Evolutionary conservation across 1,139 yeast genomes (phyloP).

Genomic region (Diutina mesorugosa): DNA sequence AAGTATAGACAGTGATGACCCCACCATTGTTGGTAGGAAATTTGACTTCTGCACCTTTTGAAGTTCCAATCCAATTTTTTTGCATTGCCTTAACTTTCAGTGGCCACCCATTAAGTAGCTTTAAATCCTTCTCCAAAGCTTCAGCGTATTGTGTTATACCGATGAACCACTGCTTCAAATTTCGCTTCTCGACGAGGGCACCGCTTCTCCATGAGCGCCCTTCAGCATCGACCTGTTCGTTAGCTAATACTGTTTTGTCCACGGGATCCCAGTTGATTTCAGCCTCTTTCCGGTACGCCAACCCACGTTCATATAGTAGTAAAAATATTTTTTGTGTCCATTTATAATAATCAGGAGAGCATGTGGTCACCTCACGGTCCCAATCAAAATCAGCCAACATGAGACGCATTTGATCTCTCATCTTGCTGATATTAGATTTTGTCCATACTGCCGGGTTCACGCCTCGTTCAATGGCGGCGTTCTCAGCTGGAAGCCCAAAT

Average conservation of each 20-base stretch:
- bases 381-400: slow-evolving; percentile 90
- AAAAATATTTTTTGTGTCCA: slow-evolving; percentile 86
- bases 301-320: slow-evolving; percentile 55
- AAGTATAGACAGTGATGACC: slow-evolving; percentile 52
- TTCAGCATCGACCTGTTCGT: slow-evolving; percentile 86
- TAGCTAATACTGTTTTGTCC: slow-evolving; percentile 87
- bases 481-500: slow-evolving; percentile 95
- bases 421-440: slow-evolving; percentile 52
- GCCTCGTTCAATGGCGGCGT: slow-evolving; percentile 85
- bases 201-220: slow-evolving; percentile 97
- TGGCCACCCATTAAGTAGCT: slow-evolving; percentile 65
- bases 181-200: slow-evolving; percentile 73
- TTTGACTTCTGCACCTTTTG: slow-evolving; percentile 61
- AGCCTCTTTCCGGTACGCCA: slow-evolving; percentile 78
- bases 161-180: slow-evolving; percentile 84
- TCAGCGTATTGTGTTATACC: slow-evolving; percentile 76
- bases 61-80: slow-evolving; percentile 83
- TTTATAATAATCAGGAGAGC: slow-evolving; percentile 76
- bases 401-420: slow-evolving; percentile 68
- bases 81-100: slow-evolving; percentile 83
- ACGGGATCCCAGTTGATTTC: slow-evolving; percentile 97
- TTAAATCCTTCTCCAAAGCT: slow-evolving; percentile 50
- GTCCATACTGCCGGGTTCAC: slow-evolving; percentile 83
- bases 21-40: slow-evolving; percentile 19
- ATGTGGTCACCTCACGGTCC: slow-evolving; percentile 84